Evolutionary conservation across 495 filamentous ascomycete genomes (phyloP).

Genomic region (Penicillium longicatenatum): DNA sequence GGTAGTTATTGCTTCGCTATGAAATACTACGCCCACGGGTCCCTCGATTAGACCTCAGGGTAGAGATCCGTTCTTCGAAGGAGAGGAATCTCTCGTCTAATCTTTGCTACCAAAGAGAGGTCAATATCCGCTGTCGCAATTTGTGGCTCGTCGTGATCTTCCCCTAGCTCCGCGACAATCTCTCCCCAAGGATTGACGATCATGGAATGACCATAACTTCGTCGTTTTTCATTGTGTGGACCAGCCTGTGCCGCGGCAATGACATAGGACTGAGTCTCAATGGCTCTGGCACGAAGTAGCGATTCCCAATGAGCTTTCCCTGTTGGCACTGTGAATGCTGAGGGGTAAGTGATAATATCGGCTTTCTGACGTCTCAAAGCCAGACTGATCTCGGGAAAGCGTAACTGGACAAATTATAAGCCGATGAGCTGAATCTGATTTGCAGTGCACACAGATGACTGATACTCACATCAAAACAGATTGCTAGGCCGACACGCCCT

Average conservation of each 20-base stretch:
- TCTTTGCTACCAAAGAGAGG: conserved; percentile 49
- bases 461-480: conserved; percentile 80
- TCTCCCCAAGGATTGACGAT: conserved; percentile 88
- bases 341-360: conserved; percentile 83
- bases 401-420: conserved; percentile 45
- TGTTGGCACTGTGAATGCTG: conserved; percentile 87
- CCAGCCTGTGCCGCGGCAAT: conserved; percentile 87
- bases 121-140: conserved; percentile 55
- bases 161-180: conserved; percentile 65
- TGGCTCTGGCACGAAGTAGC: conserved; percentile 76
- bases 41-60: conserved; percentile 38
- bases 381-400: conserved; percentile 79
- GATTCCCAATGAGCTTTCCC: conserved; percentile 84
- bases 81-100: conserved; percentile 65
- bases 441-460: neutral
- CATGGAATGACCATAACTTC: conserved; percentile 87
- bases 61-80: conserved; percentile 65
- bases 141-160: conserved; percentile 51
- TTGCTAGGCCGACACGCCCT: conserved; percentile 74
- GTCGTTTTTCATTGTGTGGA: conserved; percentile 73
- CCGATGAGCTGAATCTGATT: neutral
- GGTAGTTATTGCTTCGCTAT: no score
- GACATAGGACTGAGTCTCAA: conserved; percentile 88
- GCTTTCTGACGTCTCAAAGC: conserved; percentile 66
- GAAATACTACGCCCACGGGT: neutral